Evolutionary conservation across 495 filamentous ascomycete genomes (phyloP), one percentile per base, ranked within the genome.

Genomic region (Aspergillus carlsbadensis): DNA sequence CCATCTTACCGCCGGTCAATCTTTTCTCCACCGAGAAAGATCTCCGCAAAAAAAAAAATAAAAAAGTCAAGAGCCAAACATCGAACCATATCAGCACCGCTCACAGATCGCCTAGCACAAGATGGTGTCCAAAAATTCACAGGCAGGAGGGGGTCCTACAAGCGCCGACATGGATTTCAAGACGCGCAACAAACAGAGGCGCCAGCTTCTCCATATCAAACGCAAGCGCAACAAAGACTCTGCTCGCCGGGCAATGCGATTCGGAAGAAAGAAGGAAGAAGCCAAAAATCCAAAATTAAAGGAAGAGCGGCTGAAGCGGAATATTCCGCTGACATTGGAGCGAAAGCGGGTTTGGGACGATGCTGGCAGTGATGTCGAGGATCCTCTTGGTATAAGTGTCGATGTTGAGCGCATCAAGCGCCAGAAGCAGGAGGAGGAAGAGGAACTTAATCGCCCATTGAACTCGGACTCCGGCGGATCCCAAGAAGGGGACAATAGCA

Each of bases 291-390:
- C 94, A n/a, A 78, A 80, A 40, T 69, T 96, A 46, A 81, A 83
- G 48, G 82, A 81, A 50, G 81, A 87, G 50, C 80, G 94, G 60
- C 76, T 90, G 45, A 84, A 78, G 58, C 81, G 79, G 60, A 98
- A 97, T 74, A 78, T 92, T 36, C 91, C 94, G 2, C 67, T 84
- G 36, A 96, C 91, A 2, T 81, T 97, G 20, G 94, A 98, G 58
- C 82, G 85, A 43, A 97, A 96, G 79, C 73, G 94, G 66, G 84
- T 90, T 48, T 98, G 92, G 93, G 94, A 98, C 64, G 89, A 95
- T 36, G 83, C 87, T n/a, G 88, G 89, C 53, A 86, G 87, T 42
- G 90, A 81, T 52, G 70, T 68, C 29, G 74, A 77, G 39, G 75
- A 83, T 60, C 77, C 74, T 0, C 73, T 96, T 40, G 87, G 89